Evolutionary conservation across 1,284 basidiomycete species (phyloP).

Genomic region (Macrocystidia cucumis): DNA sequence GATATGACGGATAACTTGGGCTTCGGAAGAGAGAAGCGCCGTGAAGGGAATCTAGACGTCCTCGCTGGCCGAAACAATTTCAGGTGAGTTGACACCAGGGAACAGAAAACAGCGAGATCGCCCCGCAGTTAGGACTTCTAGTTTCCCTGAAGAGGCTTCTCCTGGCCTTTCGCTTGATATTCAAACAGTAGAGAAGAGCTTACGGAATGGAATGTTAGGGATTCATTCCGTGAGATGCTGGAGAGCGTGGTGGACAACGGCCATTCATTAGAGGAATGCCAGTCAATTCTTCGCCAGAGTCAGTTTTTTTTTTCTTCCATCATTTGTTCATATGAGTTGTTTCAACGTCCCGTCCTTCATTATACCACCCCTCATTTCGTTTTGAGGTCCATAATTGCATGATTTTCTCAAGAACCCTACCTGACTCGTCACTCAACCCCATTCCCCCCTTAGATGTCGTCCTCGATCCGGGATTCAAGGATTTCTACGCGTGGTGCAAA

Average conservation of each 20-base stretch:
- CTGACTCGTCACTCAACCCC: not conserved
- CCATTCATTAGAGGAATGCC: constrained; percentile 76
- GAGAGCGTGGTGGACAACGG: constrained; percentile 61
- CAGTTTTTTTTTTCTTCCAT: constrained; percentile 12
- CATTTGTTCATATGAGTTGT: no score
- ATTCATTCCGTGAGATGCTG: constrained; percentile 77
- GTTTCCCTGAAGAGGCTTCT: no score
- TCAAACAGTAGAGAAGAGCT: not conserved
- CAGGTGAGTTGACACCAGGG: no score
- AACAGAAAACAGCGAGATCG: no score
- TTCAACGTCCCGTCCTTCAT: no score
- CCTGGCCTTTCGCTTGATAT: not conserved
- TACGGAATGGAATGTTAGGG: constrained; percentile 33
- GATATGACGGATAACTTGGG: constrained; percentile 77
- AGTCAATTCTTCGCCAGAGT: constrained; percentile 50
- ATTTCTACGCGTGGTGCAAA: constrained; percentile 80
- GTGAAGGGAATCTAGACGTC: constrained; percentile 67
- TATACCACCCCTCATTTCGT: no score
- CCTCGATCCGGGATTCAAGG: constrained; percentile 83
- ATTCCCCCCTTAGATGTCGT: constrained; percentile 55
- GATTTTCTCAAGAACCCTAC: no score
- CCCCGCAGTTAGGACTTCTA: no score
- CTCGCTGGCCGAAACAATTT: constrained; percentile 63
- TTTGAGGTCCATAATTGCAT: no score
- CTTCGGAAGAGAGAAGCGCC: constrained; percentile 59